These are phyloP conservation scores for Thuidium tamariscinum DNA, from an alignment of 225 moss, liverwort and hornwort species.

Conservation along the genomic window DNA sequence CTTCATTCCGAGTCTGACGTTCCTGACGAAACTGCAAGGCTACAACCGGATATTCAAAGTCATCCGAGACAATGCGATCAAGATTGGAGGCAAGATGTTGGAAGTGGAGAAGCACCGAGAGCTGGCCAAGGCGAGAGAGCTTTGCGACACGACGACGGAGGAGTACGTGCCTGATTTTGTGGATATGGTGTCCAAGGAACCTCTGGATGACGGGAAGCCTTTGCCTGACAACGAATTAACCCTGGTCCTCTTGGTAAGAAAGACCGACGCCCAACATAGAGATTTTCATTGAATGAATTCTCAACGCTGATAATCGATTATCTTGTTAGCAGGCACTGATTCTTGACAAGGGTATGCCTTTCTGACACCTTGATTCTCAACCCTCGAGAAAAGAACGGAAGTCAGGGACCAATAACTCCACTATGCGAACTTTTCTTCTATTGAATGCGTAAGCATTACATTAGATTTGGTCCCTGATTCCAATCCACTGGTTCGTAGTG, in stretches of 20 bases:
- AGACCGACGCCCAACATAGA: not conserved
- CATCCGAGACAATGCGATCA: not conserved
- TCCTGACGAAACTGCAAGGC: conserved; percentile 25
- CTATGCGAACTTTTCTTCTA: not conserved
- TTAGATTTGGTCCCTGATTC: not conserved
- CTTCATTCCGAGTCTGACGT: conserved; percentile 7
- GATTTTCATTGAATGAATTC: not conserved
- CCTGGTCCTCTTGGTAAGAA: conserved; percentile 18
- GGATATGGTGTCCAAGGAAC: conserved; percentile 35
- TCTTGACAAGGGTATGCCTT: not conserved
- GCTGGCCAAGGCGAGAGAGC: conserved; percentile 4
- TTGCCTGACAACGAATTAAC: conserved; percentile 9
- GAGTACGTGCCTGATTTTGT: conserved; percentile 40
- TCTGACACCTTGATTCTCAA: not conserved
- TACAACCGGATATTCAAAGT: not conserved
- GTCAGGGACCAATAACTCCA: too few relatives aligned
- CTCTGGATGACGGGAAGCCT: conserved; percentile 15
- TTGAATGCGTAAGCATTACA: not conserved
- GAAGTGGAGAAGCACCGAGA: conserved; percentile 24
- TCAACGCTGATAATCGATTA: not conserved
- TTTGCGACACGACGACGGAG: not conserved
- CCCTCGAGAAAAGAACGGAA: not conserved
- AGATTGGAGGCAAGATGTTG: conserved; percentile 16
- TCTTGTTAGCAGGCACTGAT: not conserved
- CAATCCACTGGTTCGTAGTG: not conserved